Conservation (phyloP, 768 basidiomycete species). For the Termitomyces sp. region DNA sequence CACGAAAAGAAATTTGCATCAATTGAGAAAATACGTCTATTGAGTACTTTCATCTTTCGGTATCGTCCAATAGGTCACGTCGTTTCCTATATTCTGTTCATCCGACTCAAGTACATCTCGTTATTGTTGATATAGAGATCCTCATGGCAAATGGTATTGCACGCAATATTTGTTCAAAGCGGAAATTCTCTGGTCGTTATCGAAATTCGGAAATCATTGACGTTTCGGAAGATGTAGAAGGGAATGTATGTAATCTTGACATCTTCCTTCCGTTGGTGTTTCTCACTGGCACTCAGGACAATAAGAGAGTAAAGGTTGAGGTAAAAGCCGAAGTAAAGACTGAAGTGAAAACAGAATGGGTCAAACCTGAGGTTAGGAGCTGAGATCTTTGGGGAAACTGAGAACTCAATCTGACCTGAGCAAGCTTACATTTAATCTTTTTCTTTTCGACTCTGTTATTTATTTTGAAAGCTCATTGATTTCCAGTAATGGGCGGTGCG, state of each 20-base stretch:
- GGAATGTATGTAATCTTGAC: not conserved
- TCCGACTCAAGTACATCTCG: not conserved
- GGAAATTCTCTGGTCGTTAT: not conserved
- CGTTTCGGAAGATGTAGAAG: not conserved
- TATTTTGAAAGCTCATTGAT: too few species aligned
- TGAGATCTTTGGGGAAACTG: not conserved
- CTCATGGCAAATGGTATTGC: conserved; percentile 3
- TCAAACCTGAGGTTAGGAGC: not conserved
- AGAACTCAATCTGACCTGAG: not conserved
- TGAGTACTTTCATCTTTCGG: conserved; percentile 5
- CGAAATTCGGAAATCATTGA: not conserved
- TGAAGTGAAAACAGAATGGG: not conserved
- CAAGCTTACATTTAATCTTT: not conserved
- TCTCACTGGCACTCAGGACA: not conserved
- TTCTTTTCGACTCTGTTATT: too few species aligned
- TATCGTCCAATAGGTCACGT: conserved; percentile 5
- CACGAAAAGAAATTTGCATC: conserved; percentile 1
- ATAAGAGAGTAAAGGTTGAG: not conserved
- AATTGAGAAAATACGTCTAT: conserved; percentile 2
- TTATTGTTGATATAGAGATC: not conserved
- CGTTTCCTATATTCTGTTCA: not conserved
- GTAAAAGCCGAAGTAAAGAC: not conserved
- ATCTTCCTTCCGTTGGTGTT: not conserved
- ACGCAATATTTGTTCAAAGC: not conserved
- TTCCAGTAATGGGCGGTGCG: too few species aligned